These are phyloP conservation scores for Fallopia convolvulus DNA, from an alignment of 148 eudicot genomes.

Conservation along the genomic window DNA sequence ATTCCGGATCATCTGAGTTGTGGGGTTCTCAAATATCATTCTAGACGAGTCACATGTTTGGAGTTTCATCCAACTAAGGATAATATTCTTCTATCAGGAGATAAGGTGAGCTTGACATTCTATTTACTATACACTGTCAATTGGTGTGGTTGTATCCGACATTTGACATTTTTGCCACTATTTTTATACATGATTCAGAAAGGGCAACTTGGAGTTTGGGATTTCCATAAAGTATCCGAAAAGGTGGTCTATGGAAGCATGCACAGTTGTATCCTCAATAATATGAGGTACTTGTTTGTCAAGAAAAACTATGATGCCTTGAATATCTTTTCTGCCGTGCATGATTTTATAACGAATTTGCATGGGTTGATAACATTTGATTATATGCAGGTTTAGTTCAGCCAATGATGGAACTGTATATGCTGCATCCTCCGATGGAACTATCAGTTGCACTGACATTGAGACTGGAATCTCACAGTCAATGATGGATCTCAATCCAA, in stretches of 20 bases:
- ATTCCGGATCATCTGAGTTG: slow-evolving; percentile 81
- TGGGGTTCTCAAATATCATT: slow-evolving; percentile 87
- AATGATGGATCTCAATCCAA: slow-evolving; percentile 84
- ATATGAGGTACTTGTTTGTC: slow-evolving; percentile 53
- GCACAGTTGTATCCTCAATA: slow-evolving; percentile 78
- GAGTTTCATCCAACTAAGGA: slow-evolving; percentile 91
- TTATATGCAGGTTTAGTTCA: slow-evolving; percentile 53
- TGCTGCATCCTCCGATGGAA: slow-evolving; percentile 95
- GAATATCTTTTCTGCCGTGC: background rate
- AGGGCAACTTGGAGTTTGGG: slow-evolving; percentile 99
- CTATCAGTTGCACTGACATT: slow-evolving; percentile 76
- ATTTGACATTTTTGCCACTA: background rate
- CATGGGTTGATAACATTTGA: background rate
- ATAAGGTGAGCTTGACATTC: slow-evolving; percentile 49
- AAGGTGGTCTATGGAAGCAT: slow-evolving; percentile 80
- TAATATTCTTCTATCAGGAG: slow-evolving; percentile 85
- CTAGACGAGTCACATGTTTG: slow-evolving; percentile 86
- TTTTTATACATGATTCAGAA: slow-evolving; percentile 31
- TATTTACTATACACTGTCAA: background rate
- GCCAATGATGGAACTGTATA: slow-evolving; percentile 69
- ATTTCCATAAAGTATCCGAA: slow-evolving; percentile 69
- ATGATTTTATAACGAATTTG: background rate
- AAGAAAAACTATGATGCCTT: background rate
- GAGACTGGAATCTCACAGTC: slow-evolving; percentile 82
- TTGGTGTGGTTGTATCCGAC: background rate